Conservation (phyloP, 164 flowering plant species). For the Cinnamomum micranthum region DNA sequence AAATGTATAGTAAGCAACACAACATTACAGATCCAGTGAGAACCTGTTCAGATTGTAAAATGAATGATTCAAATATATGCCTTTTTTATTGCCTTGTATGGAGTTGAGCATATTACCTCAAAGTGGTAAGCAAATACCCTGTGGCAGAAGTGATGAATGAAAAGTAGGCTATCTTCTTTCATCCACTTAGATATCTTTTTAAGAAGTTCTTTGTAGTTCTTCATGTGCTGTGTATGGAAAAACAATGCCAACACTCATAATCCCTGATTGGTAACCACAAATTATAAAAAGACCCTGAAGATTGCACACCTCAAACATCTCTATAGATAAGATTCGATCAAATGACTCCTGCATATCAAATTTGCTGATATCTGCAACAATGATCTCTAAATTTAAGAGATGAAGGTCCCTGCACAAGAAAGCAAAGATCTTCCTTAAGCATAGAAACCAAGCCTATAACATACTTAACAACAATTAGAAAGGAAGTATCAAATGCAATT, state of each 20-base stretch:
- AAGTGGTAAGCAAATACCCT: slow-evolving; percentile 89
- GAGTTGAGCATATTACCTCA: slow-evolving; percentile 43
- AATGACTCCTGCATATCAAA: slow-evolving; percentile 80
- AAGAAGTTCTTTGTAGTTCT: slow-evolving; percentile 84
- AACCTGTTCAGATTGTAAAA: not conserved
- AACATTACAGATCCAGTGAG: not conserved
- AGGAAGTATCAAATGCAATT: too few species aligned
- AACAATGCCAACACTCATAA: too few species aligned
- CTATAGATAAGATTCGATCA: slow-evolving; percentile 82
- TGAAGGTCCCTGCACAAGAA: slow-evolving; percentile 44
- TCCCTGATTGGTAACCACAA: too few species aligned
- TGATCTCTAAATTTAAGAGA: slow-evolving; percentile 69
- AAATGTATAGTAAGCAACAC: not conserved
- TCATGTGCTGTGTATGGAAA: slow-evolving; percentile 66
- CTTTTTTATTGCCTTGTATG: not conserved
- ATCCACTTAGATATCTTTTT: slow-evolving; percentile 92
- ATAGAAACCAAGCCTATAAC: not conserved
- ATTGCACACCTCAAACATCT: slow-evolving; percentile 83
- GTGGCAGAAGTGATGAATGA: slow-evolving; percentile 87
- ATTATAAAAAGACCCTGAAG: not conserved
- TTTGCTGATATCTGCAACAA: slow-evolving; percentile 81
- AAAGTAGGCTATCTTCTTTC: slow-evolving; percentile 72
- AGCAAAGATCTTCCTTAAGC: not conserved
- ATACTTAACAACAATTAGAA: not conserved
- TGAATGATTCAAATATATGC: not conserved